Percentiles rank a stretch among this genome's conserved stretches.
Evolutionary conservation across 257 asterid genomes (phyloP).

Genomic region (Nicotiana tabacum): DNA sequence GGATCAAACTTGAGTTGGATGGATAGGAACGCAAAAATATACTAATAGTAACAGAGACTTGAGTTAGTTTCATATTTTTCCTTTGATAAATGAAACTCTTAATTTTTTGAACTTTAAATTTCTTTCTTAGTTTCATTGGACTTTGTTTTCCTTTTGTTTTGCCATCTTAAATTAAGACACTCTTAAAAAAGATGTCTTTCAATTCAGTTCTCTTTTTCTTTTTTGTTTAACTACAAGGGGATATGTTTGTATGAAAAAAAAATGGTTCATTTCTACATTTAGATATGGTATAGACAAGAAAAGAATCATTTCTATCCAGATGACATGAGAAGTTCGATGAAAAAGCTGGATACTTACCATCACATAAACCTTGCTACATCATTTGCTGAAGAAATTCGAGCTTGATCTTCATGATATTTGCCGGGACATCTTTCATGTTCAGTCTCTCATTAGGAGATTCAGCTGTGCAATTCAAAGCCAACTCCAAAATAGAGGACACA

Average conservation of each 20-base stretch:
- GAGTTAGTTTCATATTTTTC: background rate
- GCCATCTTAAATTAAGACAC: background rate
- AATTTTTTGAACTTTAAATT: background rate
- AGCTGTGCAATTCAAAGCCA: constrained; percentile 8
- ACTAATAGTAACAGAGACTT: too few relatives aligned
- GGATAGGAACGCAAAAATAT: too few relatives aligned
- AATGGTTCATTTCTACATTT: background rate
- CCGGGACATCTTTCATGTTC: constrained; percentile 9
- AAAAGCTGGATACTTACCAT: background rate
- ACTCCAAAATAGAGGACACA: background rate
- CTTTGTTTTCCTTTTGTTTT: background rate
- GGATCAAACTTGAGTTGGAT: background rate
- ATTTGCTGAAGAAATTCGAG: background rate
- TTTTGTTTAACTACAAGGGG: background rate
- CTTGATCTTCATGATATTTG: background rate
- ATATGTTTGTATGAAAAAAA: background rate
- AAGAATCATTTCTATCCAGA: background rate
- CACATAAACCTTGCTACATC: background rate
- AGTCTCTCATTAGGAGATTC: constrained; percentile 7
- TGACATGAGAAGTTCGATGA: background rate
- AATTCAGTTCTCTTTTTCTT: background rate
- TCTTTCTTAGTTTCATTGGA: background rate
- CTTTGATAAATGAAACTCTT: background rate
- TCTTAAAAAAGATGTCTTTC: background rate
- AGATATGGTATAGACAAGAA: background rate